These are phyloP conservation scores for Saccharomycopsis babjevae DNA, from an alignment of 805 yeast species.

Conservation along the genomic window DNA sequence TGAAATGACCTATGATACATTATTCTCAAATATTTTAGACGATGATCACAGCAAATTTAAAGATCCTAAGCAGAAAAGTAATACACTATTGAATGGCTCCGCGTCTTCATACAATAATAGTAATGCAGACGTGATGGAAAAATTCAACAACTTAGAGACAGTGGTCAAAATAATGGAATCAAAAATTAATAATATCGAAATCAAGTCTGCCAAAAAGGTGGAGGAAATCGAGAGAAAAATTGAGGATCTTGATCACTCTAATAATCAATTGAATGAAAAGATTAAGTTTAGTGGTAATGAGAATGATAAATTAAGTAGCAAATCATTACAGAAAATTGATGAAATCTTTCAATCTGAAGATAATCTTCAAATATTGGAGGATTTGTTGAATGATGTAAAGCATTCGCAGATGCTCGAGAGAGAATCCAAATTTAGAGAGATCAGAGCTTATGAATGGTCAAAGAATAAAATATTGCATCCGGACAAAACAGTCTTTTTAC, in stretches of 20 bases:
- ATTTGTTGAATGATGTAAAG: constrained; percentile 13
- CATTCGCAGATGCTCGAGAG: constrained; percentile 5
- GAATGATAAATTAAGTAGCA: neutral
- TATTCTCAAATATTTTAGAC: constrained; percentile 1
- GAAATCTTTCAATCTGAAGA: constrained; percentile 8
- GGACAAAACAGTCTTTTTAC: constrained; percentile 1
- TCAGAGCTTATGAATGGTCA: constrained; percentile 17
- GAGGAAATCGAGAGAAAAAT: neutral
- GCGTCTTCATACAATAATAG: neutral
- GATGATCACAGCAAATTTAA: neutral
- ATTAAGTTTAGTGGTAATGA: neutral
- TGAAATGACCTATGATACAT: constrained; percentile 4
- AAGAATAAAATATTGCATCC: constrained; percentile 15
- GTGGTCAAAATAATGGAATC: constrained; percentile 7
- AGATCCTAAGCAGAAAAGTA: neutral
- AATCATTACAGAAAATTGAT: constrained; percentile 3
- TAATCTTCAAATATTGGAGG: constrained; percentile 14
- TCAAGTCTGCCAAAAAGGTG: neutral
- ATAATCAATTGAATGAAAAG: neutral
- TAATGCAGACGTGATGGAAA: neutral
- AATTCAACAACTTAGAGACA: constrained; percentile 6
- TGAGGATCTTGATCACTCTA: neutral
- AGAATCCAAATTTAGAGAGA: constrained; percentile 9
- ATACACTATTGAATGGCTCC: neutral
- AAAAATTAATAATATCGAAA: neutral